Percentiles rank a stretch among this genome's conserved stretches.
phyloP scores from a whole-genome alignment of 2,329 filamentous ascomycete species.

The Colletotrichum australisinense region DNA sequence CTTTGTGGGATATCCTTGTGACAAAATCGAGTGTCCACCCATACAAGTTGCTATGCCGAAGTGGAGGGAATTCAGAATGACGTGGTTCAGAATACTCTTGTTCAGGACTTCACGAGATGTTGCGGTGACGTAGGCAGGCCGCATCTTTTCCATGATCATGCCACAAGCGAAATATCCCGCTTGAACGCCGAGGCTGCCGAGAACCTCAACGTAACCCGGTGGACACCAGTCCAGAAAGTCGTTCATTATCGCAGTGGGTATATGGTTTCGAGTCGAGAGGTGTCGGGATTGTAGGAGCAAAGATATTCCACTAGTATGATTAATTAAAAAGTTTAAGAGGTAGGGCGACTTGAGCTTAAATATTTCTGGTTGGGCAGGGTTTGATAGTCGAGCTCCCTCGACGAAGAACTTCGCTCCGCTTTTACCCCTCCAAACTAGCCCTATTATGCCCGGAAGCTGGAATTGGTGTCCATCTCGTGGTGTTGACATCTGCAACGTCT shows the following conservation, averaged over 20 bases:
- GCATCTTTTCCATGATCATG: not conserved
- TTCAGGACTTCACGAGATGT: not conserved
- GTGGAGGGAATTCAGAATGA: not conserved
- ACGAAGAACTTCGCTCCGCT: not conserved
- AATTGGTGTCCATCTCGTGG: not conserved
- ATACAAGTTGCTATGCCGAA: not conserved
- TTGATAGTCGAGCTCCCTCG: not conserved
- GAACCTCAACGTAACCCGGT: constrained; percentile 2
- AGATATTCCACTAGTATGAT: not conserved
- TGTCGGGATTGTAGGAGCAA: not conserved
- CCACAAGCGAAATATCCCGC: not conserved
- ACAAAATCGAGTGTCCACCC: not conserved
- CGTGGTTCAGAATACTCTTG: constrained; percentile 5
- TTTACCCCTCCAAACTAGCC: not conserved
- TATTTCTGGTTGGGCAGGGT: not conserved
- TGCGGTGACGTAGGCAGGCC: not conserved
- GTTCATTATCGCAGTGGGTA: not conserved
- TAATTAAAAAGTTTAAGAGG: not conserved
- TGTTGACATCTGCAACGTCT: not conserved
- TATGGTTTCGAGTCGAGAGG: not conserved
- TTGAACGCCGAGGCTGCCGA: constrained; percentile 3
- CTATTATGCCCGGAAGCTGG: not conserved
- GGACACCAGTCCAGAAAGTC: not conserved
- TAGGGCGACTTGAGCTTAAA: not conserved
- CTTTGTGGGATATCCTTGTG: not conserved